Evolutionary conservation across 768 basidiomycete species (phyloP), one percentile per base, ranked within the genome.

Genomic region (Leccinum imitatum): DNA sequence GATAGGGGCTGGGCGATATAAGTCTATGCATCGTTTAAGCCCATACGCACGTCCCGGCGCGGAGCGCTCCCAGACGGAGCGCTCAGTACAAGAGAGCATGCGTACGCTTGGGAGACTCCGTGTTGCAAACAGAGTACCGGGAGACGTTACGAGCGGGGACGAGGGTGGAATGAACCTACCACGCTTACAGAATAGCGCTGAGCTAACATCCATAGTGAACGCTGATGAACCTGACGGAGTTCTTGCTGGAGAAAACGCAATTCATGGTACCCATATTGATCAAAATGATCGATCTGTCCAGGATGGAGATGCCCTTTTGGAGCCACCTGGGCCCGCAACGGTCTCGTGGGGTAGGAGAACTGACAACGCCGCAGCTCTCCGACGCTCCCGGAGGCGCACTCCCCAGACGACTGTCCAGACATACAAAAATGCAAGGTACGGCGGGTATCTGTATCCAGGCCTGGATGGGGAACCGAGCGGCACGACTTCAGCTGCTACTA

Each of bases 81-180:
- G 62, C 33, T 70, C 70, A 0, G 72, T 73, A 11, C 73, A 71
- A 56, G 67, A 72, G 46, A 77, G 71, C 55, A 65, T 65, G 35
- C 66, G 67, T 41, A 76, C 78, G 3, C 73, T 84, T 0, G 82
- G 82, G 4, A 73, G 70, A 13, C 74, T 84, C 17, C 78, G 76
- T 50, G 78, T 85, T 51, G 73, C 80, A 27, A 85, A 85, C 65
- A 71, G 78, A 55, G 67, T 75, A 2, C 79, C 82, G 8, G 83
- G 80, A 6, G 83, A 84, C 53, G 56, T 75, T 50, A 71, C 73
- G 3, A 76, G 78, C 27, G 73, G 70, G 1, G 68, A 69, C 44
- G 73, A 74, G 35, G 75, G 76, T 51, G 71, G 70, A 17, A 53
- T 51, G 33, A 68, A 59, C 51, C 2, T 55, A 2, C 31, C 54